Evolutionary conservation across 305 asterid species (phyloP).

Genomic region (Ilex paraguariensis): DNA sequence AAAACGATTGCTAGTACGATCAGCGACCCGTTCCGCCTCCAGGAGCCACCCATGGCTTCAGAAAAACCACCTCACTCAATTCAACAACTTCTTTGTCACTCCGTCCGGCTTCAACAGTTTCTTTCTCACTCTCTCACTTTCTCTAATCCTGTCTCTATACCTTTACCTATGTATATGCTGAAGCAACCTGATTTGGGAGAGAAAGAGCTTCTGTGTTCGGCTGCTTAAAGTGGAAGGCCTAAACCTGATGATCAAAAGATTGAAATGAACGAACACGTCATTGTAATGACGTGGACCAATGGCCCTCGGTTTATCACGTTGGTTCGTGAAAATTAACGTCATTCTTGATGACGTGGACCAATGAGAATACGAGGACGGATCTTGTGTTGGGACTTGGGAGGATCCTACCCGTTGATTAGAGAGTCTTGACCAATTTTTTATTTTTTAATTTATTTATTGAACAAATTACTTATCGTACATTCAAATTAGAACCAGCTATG

Average conservation of each 20-base stretch:
- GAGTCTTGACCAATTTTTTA: too few relatives aligned
- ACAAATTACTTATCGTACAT: too few relatives aligned
- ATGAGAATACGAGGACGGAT: slow-evolving; percentile 6
- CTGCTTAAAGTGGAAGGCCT: too few relatives aligned
- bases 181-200: too few relatives aligned
- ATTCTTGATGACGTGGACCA: slow-evolving; percentile 31
- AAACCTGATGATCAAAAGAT: not conserved
- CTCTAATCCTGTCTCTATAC: too few relatives aligned
- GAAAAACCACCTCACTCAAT: not conserved
- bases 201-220: too few relatives aligned
- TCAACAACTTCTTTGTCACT: not conserved
- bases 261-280: not conserved
- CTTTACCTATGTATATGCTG: too few relatives aligned
- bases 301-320: too few relatives aligned
- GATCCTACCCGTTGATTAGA: slow-evolving; percentile 17
- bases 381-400: slow-evolving; percentile 22
- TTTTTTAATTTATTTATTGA: too few relatives aligned
- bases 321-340: slow-evolving; percentile 9
- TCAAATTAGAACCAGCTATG: too few relatives aligned
- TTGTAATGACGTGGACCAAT: too few relatives aligned
- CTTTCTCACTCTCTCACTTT: too few relatives aligned
- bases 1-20: slow-evolving; percentile 29
- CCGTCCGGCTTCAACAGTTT: not conserved
- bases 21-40: slow-evolving; percentile 18
- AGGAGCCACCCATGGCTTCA: slow-evolving; percentile 22